Base-by-base conservation (phyloP, 2,329 filamentous ascomycete species). In the Colletotrichum scovillei region DNA sequence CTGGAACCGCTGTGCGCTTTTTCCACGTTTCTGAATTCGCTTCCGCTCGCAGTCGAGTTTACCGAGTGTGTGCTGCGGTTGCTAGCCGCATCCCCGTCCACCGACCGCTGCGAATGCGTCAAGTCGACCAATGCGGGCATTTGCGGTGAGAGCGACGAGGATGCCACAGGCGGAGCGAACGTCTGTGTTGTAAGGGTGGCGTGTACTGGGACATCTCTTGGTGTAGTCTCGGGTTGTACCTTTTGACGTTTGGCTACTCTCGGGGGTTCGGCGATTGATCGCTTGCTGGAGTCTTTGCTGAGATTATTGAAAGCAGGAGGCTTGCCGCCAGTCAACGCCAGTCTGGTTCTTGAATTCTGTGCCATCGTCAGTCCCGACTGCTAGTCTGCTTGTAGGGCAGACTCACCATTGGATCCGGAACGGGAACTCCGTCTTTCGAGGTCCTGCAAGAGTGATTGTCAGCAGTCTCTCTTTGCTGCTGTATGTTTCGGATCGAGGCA, bases 211-310 rank as follows among this genome's bases (percentile, higher is more conserved):
- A 12, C 32, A 5, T 28, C 24, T 52, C 30, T n/a, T 16, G n/a
- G 8, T 19, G 64, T 46, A 22, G 52, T 30, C 22, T 65, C 38
- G 26, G 24, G 4, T 12, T 26, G 26, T 26, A 55, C 70, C 38
- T 73, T 73, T 52, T 66, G 71, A 22, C 71, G 71, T 63, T 73
- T 73, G 19, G 28, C n/a, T 30, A 56, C 60, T 38, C 67, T 73
- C 5, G 12, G 19, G 22, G 67, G 55, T 38, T 71, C 71, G 24
- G 19, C 32, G 19, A 22, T n/a, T 42, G 52, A 58, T 26, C 67
- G 70, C 49, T 73, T 73, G n/a, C 55, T 58, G 19, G 14, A 38
- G 49, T 55, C 55, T 55, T 32, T 69, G 9, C 35, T 28, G 26
- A 73, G 30, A 30, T 46, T 60, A 11, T 49, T 73, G 62, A 30